Conservation (phyloP, 1,139 yeast species). For the Geotrichum klebahnii region DNA sequence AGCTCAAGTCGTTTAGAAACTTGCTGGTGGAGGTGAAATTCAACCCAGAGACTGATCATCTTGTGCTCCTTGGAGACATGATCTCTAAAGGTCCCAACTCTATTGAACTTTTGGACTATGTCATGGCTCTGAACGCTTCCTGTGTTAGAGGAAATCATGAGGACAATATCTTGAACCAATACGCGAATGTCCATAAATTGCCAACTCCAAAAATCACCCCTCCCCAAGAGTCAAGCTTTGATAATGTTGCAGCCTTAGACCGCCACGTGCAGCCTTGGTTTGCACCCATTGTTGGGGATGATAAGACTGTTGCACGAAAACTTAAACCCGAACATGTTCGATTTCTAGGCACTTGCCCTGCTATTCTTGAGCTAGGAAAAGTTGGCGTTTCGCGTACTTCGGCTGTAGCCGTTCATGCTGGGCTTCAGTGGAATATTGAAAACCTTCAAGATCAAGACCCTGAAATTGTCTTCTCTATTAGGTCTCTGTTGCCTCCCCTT, state of each 20-base stretch:
- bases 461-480: slow-evolving; percentile 55
- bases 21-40: slow-evolving; percentile 49
- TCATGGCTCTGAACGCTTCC: slow-evolving; percentile 51
- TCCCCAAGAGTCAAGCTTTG: neutral
- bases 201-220: slow-evolving; percentile 33
- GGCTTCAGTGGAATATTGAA: slow-evolving; percentile 59
- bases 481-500: slow-evolving; percentile 57
- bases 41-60: slow-evolving; percentile 49
- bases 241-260: neutral
- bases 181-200: slow-evolving; percentile 56
- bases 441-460: slow-evolving; percentile 57
- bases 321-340: slow-evolving; percentile 58
- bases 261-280: neutral
- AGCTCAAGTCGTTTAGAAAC: slow-evolving; percentile 50
- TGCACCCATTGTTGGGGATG: slow-evolving; percentile 29
- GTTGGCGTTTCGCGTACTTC: slow-evolving; percentile 47
- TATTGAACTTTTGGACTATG: slow-evolving; percentile 61
- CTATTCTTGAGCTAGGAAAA: slow-evolving; percentile 59
- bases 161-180: slow-evolving; percentile 56
- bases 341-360: slow-evolving; percentile 57
- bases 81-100: slow-evolving; percentile 82
- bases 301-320: slow-evolving; percentile 57
- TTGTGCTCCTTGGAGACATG: slow-evolving; percentile 80
- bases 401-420: slow-evolving; percentile 78
- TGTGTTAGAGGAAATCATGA: slow-evolving; percentile 92